These are phyloP conservation scores for Globomyces pollinis-pini DNA, from an alignment of 192 early-diverging fungal species.

Conservation along the genomic window DNA sequence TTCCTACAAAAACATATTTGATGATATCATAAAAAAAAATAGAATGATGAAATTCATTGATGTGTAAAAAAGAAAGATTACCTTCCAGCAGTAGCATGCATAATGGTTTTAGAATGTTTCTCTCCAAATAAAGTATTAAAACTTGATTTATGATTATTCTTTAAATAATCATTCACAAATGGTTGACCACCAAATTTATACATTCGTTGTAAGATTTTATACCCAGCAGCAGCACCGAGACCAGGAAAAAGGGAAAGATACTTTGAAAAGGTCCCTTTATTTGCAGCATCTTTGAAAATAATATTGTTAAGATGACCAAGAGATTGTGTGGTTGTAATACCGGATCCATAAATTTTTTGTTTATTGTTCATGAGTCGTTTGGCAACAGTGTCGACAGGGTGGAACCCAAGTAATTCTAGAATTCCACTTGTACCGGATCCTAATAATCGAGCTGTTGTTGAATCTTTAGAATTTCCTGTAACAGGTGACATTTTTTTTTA, in stretches of 20 bases:
- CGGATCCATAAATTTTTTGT: constrained; percentile 31
- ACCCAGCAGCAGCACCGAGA: constrained; percentile 93
- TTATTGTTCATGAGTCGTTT: constrained; percentile 96
- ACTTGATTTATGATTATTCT: constrained; percentile 64
- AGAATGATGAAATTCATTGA: constrained; percentile 8
- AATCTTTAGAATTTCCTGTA: constrained; percentile 52
- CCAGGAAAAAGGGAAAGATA: constrained; percentile 96
- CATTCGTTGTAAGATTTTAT: constrained; percentile 94
- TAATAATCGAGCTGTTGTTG: constrained; percentile 76
- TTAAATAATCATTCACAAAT: constrained; percentile 87
- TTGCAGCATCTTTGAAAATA: constrained; percentile 86
- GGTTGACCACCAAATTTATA: constrained; percentile 99
- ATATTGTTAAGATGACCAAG: constrained; percentile 68
- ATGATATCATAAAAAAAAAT: neutral
- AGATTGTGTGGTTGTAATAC: constrained; percentile 57
- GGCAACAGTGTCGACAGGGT: constrained; percentile 96
- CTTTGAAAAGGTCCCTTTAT: constrained; percentile 64
- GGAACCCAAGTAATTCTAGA: constrained; percentile 92
- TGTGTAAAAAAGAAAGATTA: constrained; percentile 27
- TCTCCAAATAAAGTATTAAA: constrained; percentile 87
- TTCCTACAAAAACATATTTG: neutral
- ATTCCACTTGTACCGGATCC: constrained; percentile 89
- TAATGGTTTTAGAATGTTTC: constrained; percentile 86
- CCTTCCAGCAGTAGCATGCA: constrained; percentile 97
- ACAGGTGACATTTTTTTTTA: constrained; percentile 22